Conservation (phyloP, 768 basidiomycete genomes). For the Russula dissimulans region DNA sequence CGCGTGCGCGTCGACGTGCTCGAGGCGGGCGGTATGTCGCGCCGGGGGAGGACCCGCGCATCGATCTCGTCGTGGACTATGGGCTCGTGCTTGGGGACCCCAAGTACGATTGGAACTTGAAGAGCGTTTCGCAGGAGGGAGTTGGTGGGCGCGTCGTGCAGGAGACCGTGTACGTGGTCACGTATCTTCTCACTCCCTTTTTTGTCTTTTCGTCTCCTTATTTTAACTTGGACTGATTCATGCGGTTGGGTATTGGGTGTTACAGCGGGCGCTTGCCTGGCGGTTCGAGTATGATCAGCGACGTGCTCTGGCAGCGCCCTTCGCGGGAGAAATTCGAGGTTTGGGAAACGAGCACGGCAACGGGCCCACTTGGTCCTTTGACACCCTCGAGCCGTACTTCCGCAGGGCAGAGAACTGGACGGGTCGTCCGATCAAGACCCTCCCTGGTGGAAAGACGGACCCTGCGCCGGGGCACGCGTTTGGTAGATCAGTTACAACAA, state of each 20-base stretch:
- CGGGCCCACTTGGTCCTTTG: constrained; percentile 9
- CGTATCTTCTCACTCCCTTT: too few species aligned
- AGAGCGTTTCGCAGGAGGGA: constrained; percentile 16
- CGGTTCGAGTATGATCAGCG: constrained; percentile 19
- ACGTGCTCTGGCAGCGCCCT: constrained; percentile 18
- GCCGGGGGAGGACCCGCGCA: constrained; percentile 13
- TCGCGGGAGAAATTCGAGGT: constrained; percentile 15
- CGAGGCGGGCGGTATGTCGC: constrained; percentile 25
- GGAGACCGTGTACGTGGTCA: constrained; percentile 10
- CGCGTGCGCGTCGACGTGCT: constrained; percentile 21
- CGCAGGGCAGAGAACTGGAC: constrained; percentile 8
- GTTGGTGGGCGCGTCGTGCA: constrained; percentile 12
- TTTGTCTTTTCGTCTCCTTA: not conserved
- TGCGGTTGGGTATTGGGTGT: too few species aligned
- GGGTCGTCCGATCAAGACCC: too few species aligned
- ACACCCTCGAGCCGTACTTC: constrained; percentile 15
- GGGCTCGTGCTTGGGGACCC: constrained; percentile 13
- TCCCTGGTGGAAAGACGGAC: not conserved
- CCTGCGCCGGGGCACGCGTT: not conserved
- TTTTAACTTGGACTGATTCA: not conserved
- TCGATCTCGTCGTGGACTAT: constrained; percentile 14
- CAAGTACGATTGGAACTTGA: too few species aligned
- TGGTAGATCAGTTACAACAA: constrained; percentile 18
- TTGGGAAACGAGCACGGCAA: constrained; percentile 12
- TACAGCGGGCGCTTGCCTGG: not conserved